Conservation (phyloP, 306 rosid genomes). For the Gynostemma pentaphyllum region DNA sequence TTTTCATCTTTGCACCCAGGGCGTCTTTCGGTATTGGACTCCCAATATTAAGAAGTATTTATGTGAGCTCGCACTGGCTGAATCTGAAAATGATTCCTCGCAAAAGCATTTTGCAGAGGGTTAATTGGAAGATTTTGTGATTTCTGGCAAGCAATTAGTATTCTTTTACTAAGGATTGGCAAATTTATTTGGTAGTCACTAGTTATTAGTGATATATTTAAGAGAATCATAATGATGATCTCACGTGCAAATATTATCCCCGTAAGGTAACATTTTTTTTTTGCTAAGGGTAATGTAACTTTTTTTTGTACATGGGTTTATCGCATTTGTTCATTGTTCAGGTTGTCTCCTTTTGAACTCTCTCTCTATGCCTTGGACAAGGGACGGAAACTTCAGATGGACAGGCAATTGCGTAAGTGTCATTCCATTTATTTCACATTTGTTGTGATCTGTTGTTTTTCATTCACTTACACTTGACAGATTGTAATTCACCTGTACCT, state of each 20-base stretch:
- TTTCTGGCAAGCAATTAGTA: slow-evolving; percentile 47
- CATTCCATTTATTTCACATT: slow-evolving; percentile 8
- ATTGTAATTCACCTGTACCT: slow-evolving; percentile 6
- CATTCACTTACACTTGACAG: not conserved
- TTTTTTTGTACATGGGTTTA: not conserved
- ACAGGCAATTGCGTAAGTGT: slow-evolving; percentile 92
- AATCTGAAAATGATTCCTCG: slow-evolving; percentile 57
- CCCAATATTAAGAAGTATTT: slow-evolving; percentile 52
- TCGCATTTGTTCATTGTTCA: not conserved
- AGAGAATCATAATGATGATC: not conserved
- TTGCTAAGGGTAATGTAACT: too few species aligned
- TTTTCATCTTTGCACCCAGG: slow-evolving; percentile 44
- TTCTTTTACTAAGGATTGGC: not conserved
- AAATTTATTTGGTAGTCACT: not conserved
- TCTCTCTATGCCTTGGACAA: slow-evolving; percentile 65
- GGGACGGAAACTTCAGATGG: slow-evolving; percentile 99
- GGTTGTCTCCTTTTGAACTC: not conserved
- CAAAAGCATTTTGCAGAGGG: slow-evolving; percentile 73
- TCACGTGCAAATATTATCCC: not conserved
- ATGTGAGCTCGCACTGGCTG: slow-evolving; percentile 62
- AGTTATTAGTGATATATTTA: not conserved
- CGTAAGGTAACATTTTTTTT: too few species aligned
- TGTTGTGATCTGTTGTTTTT: slow-evolving; percentile 6
- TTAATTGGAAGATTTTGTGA: slow-evolving; percentile 54
- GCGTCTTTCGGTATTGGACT: slow-evolving; percentile 85